Evolutionary conservation across 2,329 filamentous ascomycete genomes (phyloP).

Genomic region (Colletotrichum scovillei): DNA sequence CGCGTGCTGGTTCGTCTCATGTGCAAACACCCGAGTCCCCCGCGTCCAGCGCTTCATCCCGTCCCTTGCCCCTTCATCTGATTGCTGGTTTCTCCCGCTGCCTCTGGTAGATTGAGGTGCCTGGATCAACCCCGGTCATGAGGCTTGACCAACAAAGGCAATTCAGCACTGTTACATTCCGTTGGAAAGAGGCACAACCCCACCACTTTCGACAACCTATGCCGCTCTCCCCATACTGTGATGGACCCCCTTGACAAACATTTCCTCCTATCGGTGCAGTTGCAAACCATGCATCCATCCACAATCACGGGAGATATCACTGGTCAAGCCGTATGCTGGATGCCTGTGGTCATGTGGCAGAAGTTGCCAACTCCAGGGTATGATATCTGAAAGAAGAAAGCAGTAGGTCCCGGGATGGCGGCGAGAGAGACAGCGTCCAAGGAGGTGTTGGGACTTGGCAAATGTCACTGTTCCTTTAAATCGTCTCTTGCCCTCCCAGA

Average conservation of each 20-base stretch:
- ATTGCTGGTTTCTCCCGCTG: background rate
- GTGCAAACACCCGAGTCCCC: slow-evolving; percentile 15
- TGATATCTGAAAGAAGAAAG: slow-evolving; percentile 21
- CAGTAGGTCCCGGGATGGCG: background rate
- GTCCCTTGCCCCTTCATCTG: slow-evolving; percentile 23
- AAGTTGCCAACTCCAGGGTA: background rate
- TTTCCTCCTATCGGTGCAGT: slow-evolving; percentile 35
- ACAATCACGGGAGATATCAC: slow-evolving; percentile 7
- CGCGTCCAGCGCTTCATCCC: background rate
- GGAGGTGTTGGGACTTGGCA: background rate
- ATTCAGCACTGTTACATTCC: slow-evolving; percentile 33
- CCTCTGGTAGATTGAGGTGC: slow-evolving; percentile 22
- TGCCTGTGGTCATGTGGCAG: slow-evolving; percentile 25
- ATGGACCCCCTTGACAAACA: background rate
- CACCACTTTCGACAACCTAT: background rate
- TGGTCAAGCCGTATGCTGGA: slow-evolving; percentile 14
- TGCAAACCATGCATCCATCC: slow-evolving; percentile 10
- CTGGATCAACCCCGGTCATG: slow-evolving; percentile 14
- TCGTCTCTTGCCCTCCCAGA: background rate
- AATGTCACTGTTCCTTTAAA: slow-evolving; percentile 16
- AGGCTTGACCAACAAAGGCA: slow-evolving; percentile 33
- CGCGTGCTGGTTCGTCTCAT: slow-evolving; percentile 22
- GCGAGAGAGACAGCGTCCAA: background rate
- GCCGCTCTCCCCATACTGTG: background rate
- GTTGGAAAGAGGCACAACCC: slow-evolving; percentile 1